Percentiles rank a stretch among this genome's conserved stretches.
These are phyloP conservation scores for Oenanthe javanica DNA, from an alignment of 140 eudicot species.

Conservation along the genomic window DNA sequence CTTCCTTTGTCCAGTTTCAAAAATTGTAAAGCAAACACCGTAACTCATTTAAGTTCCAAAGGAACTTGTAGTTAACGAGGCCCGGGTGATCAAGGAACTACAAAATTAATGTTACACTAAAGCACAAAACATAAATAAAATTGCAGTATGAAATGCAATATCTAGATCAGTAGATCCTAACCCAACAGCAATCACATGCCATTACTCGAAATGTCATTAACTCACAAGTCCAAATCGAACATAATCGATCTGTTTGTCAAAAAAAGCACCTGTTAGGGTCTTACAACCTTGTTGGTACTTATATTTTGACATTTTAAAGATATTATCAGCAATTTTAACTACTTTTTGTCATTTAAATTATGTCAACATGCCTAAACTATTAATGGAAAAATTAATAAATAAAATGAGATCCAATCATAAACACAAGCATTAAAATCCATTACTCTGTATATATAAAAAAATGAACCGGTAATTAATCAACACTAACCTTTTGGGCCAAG, in stretches of 20 bases:
- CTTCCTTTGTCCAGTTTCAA: no score
- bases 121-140: neutral
- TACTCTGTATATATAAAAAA: no score
- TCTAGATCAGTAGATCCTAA: neutral
- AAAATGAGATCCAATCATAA: neutral
- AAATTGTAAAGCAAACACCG: no score
- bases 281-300: no score
- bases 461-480: neutral
- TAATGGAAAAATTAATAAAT: no score
- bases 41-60: no score
- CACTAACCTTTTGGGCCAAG: neutral
- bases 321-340: no score
- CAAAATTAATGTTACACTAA: neutral
- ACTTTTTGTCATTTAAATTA: no score
- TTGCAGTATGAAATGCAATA: neutral
- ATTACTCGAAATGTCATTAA: neutral
- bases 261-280: no score
- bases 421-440: neutral
- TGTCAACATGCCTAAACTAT: no score
- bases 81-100: no score
- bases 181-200: neutral
- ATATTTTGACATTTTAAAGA: neutral
- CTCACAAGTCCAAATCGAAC: neutral
- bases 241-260: neutral
- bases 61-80: no score